Conservation (phyloP, 192 early-diverging fungal genomes). For the Coemansia sp. region DNA sequence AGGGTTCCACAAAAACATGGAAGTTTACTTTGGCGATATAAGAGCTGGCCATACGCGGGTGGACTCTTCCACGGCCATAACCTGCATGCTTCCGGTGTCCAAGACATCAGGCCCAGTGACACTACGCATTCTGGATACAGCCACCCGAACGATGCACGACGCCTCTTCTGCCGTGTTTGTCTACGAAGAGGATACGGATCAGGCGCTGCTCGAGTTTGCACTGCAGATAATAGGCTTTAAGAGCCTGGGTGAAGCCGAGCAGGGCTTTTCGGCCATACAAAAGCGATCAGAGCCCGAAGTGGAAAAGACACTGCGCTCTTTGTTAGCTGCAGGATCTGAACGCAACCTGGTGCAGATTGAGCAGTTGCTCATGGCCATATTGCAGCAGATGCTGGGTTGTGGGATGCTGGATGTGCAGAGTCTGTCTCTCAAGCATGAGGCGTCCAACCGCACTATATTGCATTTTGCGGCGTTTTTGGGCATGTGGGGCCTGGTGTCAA, state of each 20-base stretch:
- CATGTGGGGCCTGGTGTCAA: constrained; percentile 50
- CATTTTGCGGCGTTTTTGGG: constrained; percentile 64
- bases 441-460: constrained; percentile 58
- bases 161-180: constrained; percentile 29
- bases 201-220: constrained; percentile 86
- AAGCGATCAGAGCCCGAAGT: too few species aligned
- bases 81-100: constrained; percentile 80
- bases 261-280: too few species aligned
- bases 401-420: constrained; percentile 19
- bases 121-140: constrained; percentile 23
- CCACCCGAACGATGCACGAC: constrained; percentile 47
- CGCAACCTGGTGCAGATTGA: constrained; percentile 42
- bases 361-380: constrained; percentile 22
- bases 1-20: constrained; percentile 75
- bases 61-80: constrained; percentile 74
- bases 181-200: constrained; percentile 73
- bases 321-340: constrained; percentile 14
- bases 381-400: constrained; percentile 17
- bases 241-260: constrained; percentile 40
- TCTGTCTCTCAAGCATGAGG: constrained; percentile 28
- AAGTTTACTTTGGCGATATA: constrained; percentile 74
- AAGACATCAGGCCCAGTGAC: constrained; percentile 68
- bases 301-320: constrained; percentile 5
- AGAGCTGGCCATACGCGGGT: constrained; percentile 72
- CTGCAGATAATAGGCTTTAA: constrained; percentile 84